Base-by-base conservation (phyloP, 1,284 basidiomycete genomes). In the Cutaneotrichosporon cavernicola region DNA sequence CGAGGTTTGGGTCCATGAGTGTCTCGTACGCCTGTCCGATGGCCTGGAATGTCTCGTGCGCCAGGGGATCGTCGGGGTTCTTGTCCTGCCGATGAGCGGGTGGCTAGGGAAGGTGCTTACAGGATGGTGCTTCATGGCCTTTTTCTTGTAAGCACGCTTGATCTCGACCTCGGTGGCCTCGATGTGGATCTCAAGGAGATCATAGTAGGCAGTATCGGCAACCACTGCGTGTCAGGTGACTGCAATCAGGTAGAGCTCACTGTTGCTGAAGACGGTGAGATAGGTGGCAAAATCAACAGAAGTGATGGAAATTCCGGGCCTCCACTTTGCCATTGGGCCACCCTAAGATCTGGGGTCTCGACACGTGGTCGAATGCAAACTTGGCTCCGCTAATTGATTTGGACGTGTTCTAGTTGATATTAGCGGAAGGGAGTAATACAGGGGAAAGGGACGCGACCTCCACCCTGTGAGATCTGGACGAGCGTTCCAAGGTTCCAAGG, bases 1-100 rank as follows among this genome's bases (percentile, higher is more conserved):
- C 78, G 49, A 76, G 74, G 58, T 94, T 82, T 1, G 88, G 83
- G 74, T 95, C 90, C 71, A 86, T 89, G 14, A 97, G 83, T 50
- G 91, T 89, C 78, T 96, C 93, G 73, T 96, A 97, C 86, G 93
- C 93, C 34, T 90, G 88, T 53, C 87, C 89, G 80, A 96, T 89
- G 71, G 91, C 89, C 77, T 96, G 92, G 72, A 96, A 96, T 64
- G 88, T 90, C 71, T 80, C 80, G 62, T 88, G 85, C 51, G 87
- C 87, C 36, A 88, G 88, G 69, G 75, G 77, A 66, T 77, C 70
- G 62, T 80, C 80, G 9, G 80, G 79, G 65, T 81, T 81, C 77
- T 81, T 72, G 62, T 72, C 62, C 64, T 71, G 55, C 11, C 73
- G 74, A 77, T 66, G 49, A 70, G 63, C 30, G 26, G 21, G 34